Conservation (phyloP, 352 stramenopile genomes). For the Chrysophaeum taylorii region DNA sequence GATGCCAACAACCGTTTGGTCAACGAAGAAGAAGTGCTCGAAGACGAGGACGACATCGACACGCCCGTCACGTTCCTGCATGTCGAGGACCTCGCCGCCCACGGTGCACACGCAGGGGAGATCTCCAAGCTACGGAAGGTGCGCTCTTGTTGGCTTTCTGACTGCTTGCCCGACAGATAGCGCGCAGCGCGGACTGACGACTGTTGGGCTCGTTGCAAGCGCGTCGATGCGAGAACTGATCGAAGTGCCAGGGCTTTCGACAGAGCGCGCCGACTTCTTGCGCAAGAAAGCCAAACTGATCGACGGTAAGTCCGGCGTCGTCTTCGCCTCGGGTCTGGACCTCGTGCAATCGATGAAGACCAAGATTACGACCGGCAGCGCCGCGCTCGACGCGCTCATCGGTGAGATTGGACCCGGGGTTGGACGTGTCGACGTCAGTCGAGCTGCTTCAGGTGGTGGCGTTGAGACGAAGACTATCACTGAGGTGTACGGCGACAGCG, state of each 20-base stretch:
- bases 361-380: conserved; percentile 16
- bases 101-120: conserved; percentile 57
- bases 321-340: not conserved
- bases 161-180: too few species aligned
- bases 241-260: not conserved
- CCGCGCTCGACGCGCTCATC: conserved; percentile 66
- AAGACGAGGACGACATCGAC: conserved; percentile 49
- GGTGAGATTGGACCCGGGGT: conserved; percentile 74
- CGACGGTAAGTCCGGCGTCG: not conserved
- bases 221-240: not conserved
- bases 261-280: not conserved
- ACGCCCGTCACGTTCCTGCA: conserved; percentile 49
- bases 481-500: conserved; percentile 76
- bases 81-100: conserved; percentile 59
- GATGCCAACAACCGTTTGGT: too few species aligned
- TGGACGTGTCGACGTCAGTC: too few species aligned
- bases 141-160: too few species aligned
- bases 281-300: not conserved
- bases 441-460: too few species aligned
- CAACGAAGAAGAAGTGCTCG: conserved; percentile 27
- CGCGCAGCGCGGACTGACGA: too few species aligned
- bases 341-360: not conserved
- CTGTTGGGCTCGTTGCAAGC: conserved; percentile 38
- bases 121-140: conserved; percentile 63
- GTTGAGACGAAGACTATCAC: too few species aligned